Conservation (phyloP, 148 eudicot species). For the Hydrangea macrophylla region DNA sequence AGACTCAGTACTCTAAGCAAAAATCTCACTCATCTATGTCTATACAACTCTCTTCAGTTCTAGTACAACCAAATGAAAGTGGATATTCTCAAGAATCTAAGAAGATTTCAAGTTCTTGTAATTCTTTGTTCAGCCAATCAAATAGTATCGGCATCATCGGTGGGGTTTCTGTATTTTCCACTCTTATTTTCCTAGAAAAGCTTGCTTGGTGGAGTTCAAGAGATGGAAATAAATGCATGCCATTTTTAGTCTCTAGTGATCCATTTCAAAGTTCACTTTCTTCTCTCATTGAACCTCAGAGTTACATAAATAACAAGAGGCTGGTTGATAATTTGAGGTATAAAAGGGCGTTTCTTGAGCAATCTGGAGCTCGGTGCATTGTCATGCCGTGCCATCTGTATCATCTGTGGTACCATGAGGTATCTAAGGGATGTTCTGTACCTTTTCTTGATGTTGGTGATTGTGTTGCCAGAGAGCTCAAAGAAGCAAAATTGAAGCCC, state of each 20-base stretch:
- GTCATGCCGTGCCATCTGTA: constrained; percentile 63
- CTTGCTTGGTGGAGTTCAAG: constrained; percentile 50
- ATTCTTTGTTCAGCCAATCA: constrained; percentile 12
- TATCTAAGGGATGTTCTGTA: constrained; percentile 41
- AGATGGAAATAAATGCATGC: constrained; percentile 26
- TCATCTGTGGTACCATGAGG: constrained; percentile 42
- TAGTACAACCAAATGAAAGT: constrained; percentile 15
- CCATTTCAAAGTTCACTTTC: not conserved
- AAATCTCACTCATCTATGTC: constrained; percentile 17
- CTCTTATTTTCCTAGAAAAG: constrained; percentile 55
- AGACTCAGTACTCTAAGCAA: constrained; percentile 12
- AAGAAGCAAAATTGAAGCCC: constrained; percentile 49
- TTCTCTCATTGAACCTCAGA: not conserved
- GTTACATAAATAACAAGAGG: not conserved
- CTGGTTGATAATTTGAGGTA: constrained; percentile 37
- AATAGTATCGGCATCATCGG: constrained; percentile 57
- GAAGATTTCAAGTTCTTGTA: constrained; percentile 7
- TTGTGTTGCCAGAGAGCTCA: constrained; percentile 46
- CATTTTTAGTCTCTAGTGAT: constrained; percentile 55
- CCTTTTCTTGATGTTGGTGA: constrained; percentile 44
- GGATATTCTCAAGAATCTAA: constrained; percentile 10
- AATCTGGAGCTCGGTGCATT: constrained; percentile 52
- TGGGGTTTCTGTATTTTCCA: constrained; percentile 49
- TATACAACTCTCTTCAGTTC: not conserved
- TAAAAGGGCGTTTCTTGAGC: constrained; percentile 46